These are phyloP conservation scores for Neurospora sp. DNA, from an alignment of 2,329 filamentous ascomycete genomes.

Conservation along the genomic window DNA sequence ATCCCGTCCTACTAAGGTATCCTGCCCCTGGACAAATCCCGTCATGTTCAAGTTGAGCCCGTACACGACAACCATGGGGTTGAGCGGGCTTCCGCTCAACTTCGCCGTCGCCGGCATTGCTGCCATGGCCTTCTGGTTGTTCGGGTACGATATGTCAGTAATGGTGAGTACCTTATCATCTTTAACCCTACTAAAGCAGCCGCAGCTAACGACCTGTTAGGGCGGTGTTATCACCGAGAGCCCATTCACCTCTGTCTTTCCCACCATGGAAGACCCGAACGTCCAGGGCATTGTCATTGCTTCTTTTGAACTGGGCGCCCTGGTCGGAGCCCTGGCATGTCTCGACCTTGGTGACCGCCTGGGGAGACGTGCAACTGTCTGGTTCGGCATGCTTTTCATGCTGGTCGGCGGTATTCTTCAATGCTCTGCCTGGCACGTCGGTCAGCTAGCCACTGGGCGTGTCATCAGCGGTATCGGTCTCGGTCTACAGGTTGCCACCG, in stretches of 20 bases:
- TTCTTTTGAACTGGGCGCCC: constrained; percentile 1
- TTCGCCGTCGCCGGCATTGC: not conserved
- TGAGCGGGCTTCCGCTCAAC: constrained; percentile 1
- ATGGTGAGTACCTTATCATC: not conserved
- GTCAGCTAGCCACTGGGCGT: constrained; percentile 12
- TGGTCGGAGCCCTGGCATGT: constrained; percentile 2
- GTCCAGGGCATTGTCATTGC: constrained; percentile 1
- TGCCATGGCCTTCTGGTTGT: not conserved
- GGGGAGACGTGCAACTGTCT: constrained; percentile 1
- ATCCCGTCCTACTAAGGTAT: not conserved
- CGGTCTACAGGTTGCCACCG: not conserved
- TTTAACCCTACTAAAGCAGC: not conserved
- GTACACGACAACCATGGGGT: constrained; percentile 2
- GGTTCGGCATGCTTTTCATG: constrained; percentile 2
- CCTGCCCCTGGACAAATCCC: not conserved
- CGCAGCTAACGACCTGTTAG: not conserved
- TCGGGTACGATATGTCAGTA: not conserved
- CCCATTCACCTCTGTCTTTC: not conserved
- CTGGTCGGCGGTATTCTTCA: not conserved
- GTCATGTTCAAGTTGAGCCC: constrained; percentile 1
- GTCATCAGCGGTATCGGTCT: constrained; percentile 11
- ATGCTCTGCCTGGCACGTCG: not conserved
- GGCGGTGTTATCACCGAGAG: not conserved
- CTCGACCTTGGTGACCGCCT: constrained; percentile 1
- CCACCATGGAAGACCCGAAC: not conserved